phyloP scores from a whole-genome alignment of 331 rosid species.

The Rosa hybrid region DNA sequence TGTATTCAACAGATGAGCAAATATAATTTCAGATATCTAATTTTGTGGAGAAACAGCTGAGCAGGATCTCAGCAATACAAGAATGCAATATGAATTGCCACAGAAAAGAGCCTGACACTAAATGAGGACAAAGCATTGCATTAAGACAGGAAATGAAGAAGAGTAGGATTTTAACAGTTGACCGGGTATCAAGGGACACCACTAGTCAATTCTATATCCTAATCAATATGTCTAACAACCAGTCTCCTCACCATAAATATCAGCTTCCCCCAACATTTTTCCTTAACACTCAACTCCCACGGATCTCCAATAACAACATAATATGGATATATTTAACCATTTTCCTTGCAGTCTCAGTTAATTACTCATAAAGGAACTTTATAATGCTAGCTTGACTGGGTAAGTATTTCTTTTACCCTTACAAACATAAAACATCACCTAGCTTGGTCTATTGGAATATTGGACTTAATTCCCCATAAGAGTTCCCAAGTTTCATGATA shows the following conservation, averaged over 20 bases:
- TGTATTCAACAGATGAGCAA: slow-evolving; percentile 21
- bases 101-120: not conserved
- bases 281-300: not conserved
- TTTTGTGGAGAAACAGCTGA: slow-evolving; percentile 15
- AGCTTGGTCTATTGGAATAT: not conserved
- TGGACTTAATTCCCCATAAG: not conserved
- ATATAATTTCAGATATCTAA: slow-evolving; percentile 10
- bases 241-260: slow-evolving; percentile 1
- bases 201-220: not conserved
- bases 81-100: not conserved
- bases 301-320: not conserved
- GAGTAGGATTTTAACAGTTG: not conserved
- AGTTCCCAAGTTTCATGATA: not conserved
- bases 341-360: not conserved
- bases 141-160: slow-evolving; percentile 6
- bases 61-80: slow-evolving; percentile 3
- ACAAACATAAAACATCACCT: not conserved
- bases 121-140: not conserved
- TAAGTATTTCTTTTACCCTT: not conserved
- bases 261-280: not conserved
- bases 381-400: not conserved
- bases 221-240: not conserved
- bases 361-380: not conserved
- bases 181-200: not conserved
- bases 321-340: not conserved